Evolutionary conservation across 2,329 filamentous ascomycete species (phyloP).

Genomic region (Domatiomyces globalis): DNA sequence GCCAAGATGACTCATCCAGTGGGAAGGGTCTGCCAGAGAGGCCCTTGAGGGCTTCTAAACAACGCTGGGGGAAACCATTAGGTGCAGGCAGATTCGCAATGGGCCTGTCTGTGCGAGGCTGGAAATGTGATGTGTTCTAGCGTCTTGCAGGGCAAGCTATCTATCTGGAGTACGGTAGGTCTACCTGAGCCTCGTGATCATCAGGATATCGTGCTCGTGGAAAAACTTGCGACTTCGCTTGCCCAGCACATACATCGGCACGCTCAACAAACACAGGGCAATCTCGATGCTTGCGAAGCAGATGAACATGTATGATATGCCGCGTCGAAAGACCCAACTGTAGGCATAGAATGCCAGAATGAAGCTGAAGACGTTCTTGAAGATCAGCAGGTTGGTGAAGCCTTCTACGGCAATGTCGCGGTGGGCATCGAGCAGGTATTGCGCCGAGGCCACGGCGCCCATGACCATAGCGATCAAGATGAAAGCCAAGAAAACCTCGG

Average conservation of each 20-base stretch:
- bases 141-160: too few relatives aligned
- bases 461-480: conserved; percentile 85
- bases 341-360: conserved; percentile 71
- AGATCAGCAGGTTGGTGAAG: conserved; percentile 78
- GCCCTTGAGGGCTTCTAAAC: too few relatives aligned
- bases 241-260: conserved; percentile 66
- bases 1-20: too few relatives aligned
- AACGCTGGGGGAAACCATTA: too few relatives aligned
- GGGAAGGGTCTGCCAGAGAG: too few relatives aligned
- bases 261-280: conserved; percentile 55
- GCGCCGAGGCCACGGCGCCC: conserved; percentile 67
- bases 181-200: conserved; percentile 29
- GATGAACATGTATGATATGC: conserved; percentile 50
- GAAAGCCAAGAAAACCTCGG: conserved; percentile 68
- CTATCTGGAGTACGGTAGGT: too few relatives aligned
- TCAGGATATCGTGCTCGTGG: conserved; percentile 57
- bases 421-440: conserved; percentile 90
- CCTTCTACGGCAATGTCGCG: conserved; percentile 77
- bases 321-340: conserved; percentile 56
- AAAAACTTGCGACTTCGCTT: conserved; percentile 66
- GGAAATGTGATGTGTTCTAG: too few relatives aligned
- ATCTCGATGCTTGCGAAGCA: conserved; percentile 64
- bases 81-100: too few relatives aligned
- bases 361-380: conserved; percentile 91
- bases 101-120: too few relatives aligned